Evolutionary conservation across 78 protist species (phyloP).

Genomic region (Protostelium mycophagum): DNA sequence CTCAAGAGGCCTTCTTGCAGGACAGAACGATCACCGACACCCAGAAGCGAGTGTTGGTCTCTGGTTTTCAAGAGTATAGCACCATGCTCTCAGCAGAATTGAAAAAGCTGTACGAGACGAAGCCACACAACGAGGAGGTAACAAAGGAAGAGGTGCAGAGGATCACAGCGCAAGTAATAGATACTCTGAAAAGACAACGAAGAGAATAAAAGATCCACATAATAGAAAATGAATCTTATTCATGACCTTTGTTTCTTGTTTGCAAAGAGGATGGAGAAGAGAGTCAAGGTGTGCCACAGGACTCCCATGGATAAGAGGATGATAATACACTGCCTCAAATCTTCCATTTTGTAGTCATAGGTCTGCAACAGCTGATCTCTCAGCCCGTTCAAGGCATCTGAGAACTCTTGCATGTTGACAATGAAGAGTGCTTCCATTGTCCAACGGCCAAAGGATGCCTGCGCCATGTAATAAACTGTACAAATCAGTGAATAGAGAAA

Average conservation of each 20-base stretch:
- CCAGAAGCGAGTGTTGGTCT: background rate
- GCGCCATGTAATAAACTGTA: background rate
- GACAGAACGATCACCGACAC: background rate
- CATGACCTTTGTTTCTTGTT: background rate
- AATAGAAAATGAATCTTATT: too few relatives aligned
- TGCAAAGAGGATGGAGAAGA: background rate
- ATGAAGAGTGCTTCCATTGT: background rate
- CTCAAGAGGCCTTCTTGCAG: background rate
- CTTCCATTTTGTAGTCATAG: background rate
- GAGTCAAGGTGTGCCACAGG: background rate
- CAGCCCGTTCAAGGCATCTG: background rate
- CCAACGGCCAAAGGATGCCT: background rate
- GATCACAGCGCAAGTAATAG: background rate
- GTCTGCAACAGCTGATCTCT: background rate
- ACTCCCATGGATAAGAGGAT: background rate
- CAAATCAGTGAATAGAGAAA: background rate
- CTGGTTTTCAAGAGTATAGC: background rate
- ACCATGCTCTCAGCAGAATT: background rate
- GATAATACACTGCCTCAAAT: background rate
- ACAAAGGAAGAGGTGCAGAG: background rate
- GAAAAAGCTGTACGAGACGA: background rate
- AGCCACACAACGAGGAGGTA: background rate
- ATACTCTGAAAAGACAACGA: background rate
- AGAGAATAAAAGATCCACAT: too few relatives aligned
- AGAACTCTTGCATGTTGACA: background rate